Evolutionary conservation across 2,329 filamentous ascomycete species (phyloP).

Genomic region (Teratosphaeria pseudoeucalypti): DNA sequence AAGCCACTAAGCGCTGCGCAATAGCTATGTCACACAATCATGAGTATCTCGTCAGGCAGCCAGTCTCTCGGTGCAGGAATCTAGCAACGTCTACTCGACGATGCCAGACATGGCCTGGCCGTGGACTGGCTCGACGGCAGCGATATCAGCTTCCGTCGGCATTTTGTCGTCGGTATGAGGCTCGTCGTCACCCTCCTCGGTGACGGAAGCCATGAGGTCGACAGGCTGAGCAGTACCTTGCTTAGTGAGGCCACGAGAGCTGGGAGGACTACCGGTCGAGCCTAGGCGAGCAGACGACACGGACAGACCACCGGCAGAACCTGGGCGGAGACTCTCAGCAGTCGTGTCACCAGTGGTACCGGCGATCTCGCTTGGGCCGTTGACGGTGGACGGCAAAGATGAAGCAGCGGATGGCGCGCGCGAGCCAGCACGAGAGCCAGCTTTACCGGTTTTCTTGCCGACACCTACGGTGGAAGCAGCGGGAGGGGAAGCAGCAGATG

Average conservation of each 20-base stretch:
- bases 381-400: not conserved
- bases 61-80: not conserved
- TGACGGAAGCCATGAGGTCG: not conserved
- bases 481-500: not conserved
- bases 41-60: not conserved
- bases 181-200: not conserved
- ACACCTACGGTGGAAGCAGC: not conserved
- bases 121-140: not conserved
- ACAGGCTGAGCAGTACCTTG: not conserved
- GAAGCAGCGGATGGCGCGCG: not conserved
- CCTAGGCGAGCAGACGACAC: not conserved
- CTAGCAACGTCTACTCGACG: not conserved
- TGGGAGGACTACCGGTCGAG: not conserved
- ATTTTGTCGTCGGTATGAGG: not conserved
- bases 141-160: not conserved
- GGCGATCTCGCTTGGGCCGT: not conserved
- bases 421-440: not conserved
- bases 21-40: not conserved
- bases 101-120: not conserved
- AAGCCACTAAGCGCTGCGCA: not conserved
- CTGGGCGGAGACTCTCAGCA: not conserved
- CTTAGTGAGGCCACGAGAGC: not conserved
- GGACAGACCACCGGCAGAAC: not conserved
- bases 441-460: not conserved
- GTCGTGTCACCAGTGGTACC: not conserved